These are phyloP conservation scores for Sarocladium strictum DNA, from an alignment of 2,329 filamentous ascomycete genomes.

Conservation along the genomic window DNA sequence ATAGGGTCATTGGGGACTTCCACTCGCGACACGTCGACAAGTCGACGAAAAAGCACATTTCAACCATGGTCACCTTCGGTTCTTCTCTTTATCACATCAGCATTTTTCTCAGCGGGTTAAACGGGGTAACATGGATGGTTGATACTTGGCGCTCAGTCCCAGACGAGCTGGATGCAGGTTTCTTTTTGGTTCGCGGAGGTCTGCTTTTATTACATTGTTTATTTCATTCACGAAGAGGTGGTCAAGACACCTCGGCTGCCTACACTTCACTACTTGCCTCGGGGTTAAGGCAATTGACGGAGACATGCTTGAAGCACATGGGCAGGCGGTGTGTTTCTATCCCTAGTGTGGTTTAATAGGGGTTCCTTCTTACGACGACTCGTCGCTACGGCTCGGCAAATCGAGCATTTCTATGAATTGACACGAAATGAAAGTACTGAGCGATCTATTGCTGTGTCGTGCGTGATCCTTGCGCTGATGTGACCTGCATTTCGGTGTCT, in stretches of 20 bases:
- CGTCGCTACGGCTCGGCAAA: background rate
- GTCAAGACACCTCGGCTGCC: background rate
- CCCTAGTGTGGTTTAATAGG: conserved; percentile 8
- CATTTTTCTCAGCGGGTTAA: conserved; percentile 7
- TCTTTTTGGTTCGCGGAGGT: conserved; percentile 1
- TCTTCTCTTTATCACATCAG: conserved; percentile 2
- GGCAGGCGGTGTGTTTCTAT: background rate
- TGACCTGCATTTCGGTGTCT: no score
- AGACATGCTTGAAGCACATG: background rate
- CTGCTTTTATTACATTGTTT: conserved; percentile 3
- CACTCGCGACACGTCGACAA: background rate
- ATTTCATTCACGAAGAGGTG: background rate
- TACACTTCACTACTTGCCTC: background rate
- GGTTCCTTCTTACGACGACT: background rate
- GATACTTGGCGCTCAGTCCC: background rate
- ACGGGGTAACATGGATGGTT: background rate
- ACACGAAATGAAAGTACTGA: conserved; percentile 2
- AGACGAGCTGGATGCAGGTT: conserved; percentile 6
- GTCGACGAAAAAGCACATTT: background rate
- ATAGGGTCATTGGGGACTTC: conserved; percentile 3
- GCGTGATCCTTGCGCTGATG: no score
- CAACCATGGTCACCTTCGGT: background rate
- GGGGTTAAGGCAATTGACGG: conserved; percentile 3
- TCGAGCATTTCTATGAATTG: conserved; percentile 1
- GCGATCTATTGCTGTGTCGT: background rate